Conservation (phyloP, 2,329 filamentous ascomycete species). For the Claviceps africana region DNA sequence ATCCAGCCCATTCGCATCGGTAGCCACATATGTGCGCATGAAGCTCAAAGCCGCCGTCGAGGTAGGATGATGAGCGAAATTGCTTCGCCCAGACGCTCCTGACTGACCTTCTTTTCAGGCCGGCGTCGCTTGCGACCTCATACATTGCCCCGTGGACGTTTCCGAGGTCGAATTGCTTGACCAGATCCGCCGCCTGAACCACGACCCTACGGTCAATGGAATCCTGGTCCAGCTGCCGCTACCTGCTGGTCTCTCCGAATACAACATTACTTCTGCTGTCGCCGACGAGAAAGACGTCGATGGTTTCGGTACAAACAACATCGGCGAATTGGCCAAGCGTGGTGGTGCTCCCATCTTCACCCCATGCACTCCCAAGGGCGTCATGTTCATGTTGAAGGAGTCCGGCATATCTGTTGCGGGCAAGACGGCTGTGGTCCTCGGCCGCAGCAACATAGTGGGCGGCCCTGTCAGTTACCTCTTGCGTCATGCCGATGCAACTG, state of each 20-base stretch:
- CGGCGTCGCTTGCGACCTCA: conserved; percentile 74
- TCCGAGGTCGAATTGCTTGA: conserved; percentile 77
- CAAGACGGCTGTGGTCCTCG: conserved; percentile 89
- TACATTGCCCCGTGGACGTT: conserved; percentile 70
- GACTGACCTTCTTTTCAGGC: conserved; percentile 39
- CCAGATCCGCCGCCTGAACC: conserved; percentile 68
- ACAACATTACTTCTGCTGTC: conserved; percentile 78
- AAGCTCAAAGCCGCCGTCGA: conserved; percentile 95
- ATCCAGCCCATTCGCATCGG: conserved; percentile 14
- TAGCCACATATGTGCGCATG: conserved; percentile 98
- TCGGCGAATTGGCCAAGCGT: conserved; percentile 91
- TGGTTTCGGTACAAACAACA: conserved; percentile 86
- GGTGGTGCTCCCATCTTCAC: conserved; percentile 80
- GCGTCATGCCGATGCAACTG: conserved; percentile 90
- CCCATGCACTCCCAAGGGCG: conserved; percentile 92
- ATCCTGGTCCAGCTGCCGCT: conserved; percentile 89
- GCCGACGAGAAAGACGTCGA: conserved; percentile 94
- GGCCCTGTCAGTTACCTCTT: conserved; percentile 92
- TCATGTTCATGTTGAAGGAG: conserved; percentile 83
- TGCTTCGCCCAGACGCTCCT: background rate
- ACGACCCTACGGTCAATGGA: conserved; percentile 73
- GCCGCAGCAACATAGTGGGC: conserved; percentile 92
- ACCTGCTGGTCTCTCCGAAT: conserved; percentile 80
- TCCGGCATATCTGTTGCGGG: conserved; percentile 70
- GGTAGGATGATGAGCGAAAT: conserved; percentile 31